Evolutionary conservation across 345 rosid genomes (phyloP).

Genomic region (Syzygium jambos): DNA sequence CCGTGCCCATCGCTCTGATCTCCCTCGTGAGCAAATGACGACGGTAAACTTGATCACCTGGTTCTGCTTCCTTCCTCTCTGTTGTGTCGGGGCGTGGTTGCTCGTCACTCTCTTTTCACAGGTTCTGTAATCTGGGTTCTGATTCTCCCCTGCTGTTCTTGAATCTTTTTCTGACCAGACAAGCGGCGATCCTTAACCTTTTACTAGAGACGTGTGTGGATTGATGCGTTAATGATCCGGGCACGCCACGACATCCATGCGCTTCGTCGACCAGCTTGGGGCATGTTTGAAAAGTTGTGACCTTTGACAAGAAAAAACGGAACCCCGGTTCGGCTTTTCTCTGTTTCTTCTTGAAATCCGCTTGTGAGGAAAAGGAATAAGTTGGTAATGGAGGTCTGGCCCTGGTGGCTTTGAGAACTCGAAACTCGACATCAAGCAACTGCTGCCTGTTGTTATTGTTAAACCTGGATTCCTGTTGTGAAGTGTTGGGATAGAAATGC

Average conservation of each 20-base stretch:
- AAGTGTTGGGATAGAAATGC: background rate
- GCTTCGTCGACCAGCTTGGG: background rate
- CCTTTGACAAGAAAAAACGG: background rate
- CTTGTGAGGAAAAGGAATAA: background rate
- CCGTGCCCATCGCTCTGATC: background rate
- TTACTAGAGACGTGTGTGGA: background rate
- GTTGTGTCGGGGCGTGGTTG: background rate
- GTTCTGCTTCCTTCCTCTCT: background rate
- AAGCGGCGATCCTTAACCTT: background rate
- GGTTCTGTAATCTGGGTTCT: background rate
- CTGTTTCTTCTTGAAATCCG: background rate
- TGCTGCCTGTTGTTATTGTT: background rate
- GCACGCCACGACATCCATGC: background rate
- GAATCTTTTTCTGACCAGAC: background rate
- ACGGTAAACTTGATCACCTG: background rate
- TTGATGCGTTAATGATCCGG: background rate
- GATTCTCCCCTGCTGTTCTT: background rate
- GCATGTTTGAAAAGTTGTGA: background rate
- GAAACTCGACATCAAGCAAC: background rate
- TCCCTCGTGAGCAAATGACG: background rate
- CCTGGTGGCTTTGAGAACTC: background rate
- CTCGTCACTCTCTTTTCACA: background rate
- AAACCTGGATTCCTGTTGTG: background rate
- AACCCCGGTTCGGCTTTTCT: background rate
- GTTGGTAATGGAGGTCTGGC: background rate